phyloP scores from a whole-genome alignment of 345 rosid species.

The Euclidium syriacum region DNA sequence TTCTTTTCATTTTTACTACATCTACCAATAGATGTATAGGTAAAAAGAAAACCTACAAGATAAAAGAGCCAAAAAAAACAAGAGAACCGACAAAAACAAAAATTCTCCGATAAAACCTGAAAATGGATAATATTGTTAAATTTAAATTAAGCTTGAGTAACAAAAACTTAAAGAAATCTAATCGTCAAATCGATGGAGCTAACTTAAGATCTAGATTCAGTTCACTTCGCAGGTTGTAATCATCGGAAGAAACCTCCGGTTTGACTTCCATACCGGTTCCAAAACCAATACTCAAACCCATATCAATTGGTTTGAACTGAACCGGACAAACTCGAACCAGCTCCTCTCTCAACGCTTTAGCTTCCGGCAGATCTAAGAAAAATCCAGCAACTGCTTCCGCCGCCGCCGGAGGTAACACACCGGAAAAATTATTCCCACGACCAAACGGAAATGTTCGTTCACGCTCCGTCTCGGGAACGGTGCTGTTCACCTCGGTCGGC shows the following conservation, averaged over 20 bases:
- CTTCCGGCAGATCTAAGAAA: not conserved
- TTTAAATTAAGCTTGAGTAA: not conserved
- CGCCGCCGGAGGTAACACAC: constrained; percentile 27
- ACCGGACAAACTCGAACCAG: not conserved
- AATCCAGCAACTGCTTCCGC: not conserved
- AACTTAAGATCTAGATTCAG: constrained; percentile 53
- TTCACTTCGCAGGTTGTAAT: constrained; percentile 27
- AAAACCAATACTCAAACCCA: constrained; percentile 25
- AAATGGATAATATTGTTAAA: not conserved
- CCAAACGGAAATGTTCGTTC: not conserved
- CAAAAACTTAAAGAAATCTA: constrained; percentile 26
- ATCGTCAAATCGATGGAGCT: constrained; percentile 48
- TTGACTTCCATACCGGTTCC: constrained; percentile 34
- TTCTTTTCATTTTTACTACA: not conserved
- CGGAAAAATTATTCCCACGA: constrained; percentile 32
- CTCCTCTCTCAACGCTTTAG: not conserved
- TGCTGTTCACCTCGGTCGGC: constrained; percentile 31
- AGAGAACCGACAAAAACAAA: not conserved
- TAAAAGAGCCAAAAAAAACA: too few species aligned
- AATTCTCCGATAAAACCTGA: not conserved
- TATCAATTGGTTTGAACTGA: constrained; percentile 34
- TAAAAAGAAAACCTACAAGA: not conserved
- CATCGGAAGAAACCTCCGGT: constrained; percentile 38
- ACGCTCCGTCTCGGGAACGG: constrained; percentile 19
- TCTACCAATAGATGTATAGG: not conserved